Evolutionary conservation across 208 protist genomes (phyloP).

Genomic region (Endotrypanum monterogeii): DNA sequence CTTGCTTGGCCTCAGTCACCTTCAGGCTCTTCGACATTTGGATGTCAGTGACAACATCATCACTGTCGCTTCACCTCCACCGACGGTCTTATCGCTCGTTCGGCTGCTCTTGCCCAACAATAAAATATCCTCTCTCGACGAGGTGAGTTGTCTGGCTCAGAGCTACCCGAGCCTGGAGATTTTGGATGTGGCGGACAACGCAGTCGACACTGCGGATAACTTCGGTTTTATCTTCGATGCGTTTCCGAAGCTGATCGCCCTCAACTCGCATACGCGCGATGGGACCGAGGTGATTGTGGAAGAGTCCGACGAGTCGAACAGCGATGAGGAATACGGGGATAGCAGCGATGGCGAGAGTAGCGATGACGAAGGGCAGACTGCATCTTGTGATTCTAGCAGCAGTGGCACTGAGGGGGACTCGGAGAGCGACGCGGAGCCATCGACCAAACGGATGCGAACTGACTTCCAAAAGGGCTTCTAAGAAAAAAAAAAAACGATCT

Average conservation of each 20-base stretch:
- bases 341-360: constrained; percentile 11
- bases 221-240: constrained; percentile 54
- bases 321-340: constrained; percentile 30
- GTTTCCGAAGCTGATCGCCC: constrained; percentile 50
- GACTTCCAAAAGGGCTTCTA: constrained; percentile 6
- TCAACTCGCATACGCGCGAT: constrained; percentile 56
- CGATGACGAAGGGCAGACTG: not conserved
- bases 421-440: constrained; percentile 16
- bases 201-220: constrained; percentile 42
- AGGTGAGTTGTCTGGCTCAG: constrained; percentile 53
- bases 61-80: constrained; percentile 28
- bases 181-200: constrained; percentile 68
- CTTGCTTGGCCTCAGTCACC: constrained; percentile 32
- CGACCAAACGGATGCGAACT: constrained; percentile 27
- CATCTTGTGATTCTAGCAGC: not conserved
- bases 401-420: constrained; percentile 16
- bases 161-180: constrained; percentile 69
- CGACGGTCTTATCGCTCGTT: constrained; percentile 31
- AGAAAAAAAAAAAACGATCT: not conserved
- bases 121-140: constrained; percentile 39
- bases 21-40: constrained; percentile 52
- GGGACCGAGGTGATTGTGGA: constrained; percentile 54
- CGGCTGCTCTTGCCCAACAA: constrained; percentile 82
- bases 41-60: constrained; percentile 89
- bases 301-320: constrained; percentile 33